These are phyloP conservation scores for Kluyveromyces marxianus DNA, from an alignment of 1,139 yeast species.

Conservation along the genomic window DNA sequence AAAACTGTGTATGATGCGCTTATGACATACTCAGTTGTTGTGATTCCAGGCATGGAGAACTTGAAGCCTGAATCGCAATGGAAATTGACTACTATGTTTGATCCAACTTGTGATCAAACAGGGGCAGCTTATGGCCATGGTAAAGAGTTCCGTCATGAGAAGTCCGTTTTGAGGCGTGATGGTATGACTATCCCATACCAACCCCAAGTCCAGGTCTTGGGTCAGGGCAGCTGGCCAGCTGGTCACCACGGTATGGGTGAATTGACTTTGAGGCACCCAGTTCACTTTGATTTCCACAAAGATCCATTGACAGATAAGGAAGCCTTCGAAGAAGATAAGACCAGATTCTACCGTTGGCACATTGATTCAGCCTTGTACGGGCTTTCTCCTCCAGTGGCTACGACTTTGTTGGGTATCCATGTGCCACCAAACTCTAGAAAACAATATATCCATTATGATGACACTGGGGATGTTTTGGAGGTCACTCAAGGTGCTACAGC, in stretches of 20 bases:
- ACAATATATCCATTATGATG: conserved; percentile 56
- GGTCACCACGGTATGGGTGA: conserved; percentile 65
- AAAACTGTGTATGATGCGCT: conserved; percentile 54
- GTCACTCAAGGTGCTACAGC: conserved; percentile 83
- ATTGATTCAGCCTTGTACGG: conserved; percentile 84
- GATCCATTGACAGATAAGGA: conserved; percentile 53
- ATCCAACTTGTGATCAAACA: conserved; percentile 51
- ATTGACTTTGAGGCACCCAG: conserved; percentile 68
- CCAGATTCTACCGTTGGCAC: conserved; percentile 89
- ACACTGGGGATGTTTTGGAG: conserved; percentile 53
- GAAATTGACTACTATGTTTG: conserved; percentile 64
- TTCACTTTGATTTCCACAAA: conserved; percentile 74
- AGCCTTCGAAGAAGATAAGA: conserved; percentile 46
- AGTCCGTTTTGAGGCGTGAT: conserved; percentile 71
- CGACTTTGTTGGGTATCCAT: conserved; percentile 72
- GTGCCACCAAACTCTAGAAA: conserved; percentile 48
- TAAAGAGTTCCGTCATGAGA: conserved; percentile 70
- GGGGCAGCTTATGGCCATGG: conserved; percentile 76
- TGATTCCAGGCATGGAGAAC: conserved; percentile 60
- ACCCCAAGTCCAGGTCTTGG: conserved; percentile 85
- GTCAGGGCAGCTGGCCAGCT: conserved; percentile 68
- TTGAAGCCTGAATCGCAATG: conserved; percentile 70
- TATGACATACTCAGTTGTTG: conserved; percentile 58
- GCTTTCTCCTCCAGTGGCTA: conserved; percentile 75
- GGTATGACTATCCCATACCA: conserved; percentile 71